Conservation (phyloP, 1,284 basidiomycete genomes). For the Moesziomyces sp. region DNA sequence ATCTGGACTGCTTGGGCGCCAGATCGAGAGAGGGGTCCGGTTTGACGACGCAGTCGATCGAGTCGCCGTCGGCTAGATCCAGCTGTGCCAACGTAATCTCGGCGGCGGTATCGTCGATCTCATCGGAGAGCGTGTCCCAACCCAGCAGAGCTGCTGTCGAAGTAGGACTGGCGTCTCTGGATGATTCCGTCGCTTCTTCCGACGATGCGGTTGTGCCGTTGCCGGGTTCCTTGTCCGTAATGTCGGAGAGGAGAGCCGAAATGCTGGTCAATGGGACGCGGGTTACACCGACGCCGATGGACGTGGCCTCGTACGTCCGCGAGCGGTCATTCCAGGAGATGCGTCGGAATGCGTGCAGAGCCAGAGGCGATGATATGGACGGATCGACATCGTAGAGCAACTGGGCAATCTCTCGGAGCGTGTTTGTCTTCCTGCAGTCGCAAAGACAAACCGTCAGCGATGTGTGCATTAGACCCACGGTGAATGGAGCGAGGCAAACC, state of each 20-base stretch:
- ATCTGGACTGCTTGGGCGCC: constrained; percentile 19
- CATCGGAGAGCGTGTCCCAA: constrained; percentile 17
- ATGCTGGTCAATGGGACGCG: constrained; percentile 37
- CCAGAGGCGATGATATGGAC: constrained; percentile 36
- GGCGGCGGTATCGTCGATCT: constrained; percentile 41
- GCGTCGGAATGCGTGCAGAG: constrained; percentile 52
- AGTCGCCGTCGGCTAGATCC: constrained; percentile 26
- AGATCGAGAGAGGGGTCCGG: constrained; percentile 27
- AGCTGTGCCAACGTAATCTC: constrained; percentile 38
- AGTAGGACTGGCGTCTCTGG: not conserved
- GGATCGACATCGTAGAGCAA: constrained; percentile 53
- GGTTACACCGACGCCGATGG: constrained; percentile 45
- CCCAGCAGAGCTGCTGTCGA: constrained; percentile 18
- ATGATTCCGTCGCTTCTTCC: not conserved
- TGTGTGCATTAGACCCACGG: not conserved
- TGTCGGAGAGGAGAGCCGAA: constrained; percentile 26
- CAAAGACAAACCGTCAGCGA: not conserved
- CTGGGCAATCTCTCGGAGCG: constrained; percentile 54
- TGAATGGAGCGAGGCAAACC: not conserved
- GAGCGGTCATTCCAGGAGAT: constrained; percentile 25
- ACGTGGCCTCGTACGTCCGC: constrained; percentile 19
- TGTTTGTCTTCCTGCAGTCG: constrained; percentile 52
- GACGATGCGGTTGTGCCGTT: constrained; percentile 9
- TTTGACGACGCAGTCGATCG: constrained; percentile 51
- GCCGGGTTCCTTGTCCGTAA: constrained; percentile 16